These are phyloP conservation scores for Xylaria polymorpha DNA, from an alignment of 2,329 filamentous ascomycete species.

Conservation along the genomic window DNA sequence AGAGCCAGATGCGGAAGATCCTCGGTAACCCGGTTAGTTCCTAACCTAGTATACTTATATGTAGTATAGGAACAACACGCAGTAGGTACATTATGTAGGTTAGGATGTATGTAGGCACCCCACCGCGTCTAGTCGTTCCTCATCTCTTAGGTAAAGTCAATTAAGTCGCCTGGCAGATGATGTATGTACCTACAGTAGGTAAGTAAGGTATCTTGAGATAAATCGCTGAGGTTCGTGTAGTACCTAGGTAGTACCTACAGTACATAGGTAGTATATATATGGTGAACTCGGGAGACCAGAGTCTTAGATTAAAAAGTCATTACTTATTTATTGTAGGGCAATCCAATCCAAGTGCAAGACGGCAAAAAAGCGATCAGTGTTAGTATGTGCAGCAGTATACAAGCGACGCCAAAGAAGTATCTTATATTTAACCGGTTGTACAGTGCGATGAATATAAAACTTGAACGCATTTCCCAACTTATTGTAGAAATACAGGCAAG, in stretches of 20 bases:
- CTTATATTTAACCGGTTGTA: conserved; percentile 19
- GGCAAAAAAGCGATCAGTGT: neutral
- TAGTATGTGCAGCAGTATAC: conserved; percentile 10
- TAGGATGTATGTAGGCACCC: neutral
- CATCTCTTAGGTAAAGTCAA: too few relatives aligned
- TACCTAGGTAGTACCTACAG: too few relatives aligned
- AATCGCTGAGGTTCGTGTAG: too few relatives aligned
- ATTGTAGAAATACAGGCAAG: neutral
- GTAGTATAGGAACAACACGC: too few relatives aligned
- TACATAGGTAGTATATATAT: neutral
- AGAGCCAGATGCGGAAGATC: conserved; percentile 24
- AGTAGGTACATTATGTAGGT: neutral
- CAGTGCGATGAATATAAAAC: conserved; percentile 6
- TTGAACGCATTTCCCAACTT: conserved; percentile 9
- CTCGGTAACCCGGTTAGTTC: conserved; percentile 23
- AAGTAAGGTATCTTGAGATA: too few relatives aligned
- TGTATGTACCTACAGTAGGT: too few relatives aligned
- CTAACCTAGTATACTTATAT: too few relatives aligned
- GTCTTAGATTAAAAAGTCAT: neutral
- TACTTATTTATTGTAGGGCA: neutral
- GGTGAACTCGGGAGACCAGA: neutral
- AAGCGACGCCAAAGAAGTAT: conserved; percentile 7
- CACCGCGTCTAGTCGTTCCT: neutral
- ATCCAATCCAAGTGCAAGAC: neutral
- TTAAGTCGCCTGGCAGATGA: too few relatives aligned